These are phyloP conservation scores for Kodamaea sagamina DNA, from an alignment of 805 yeast genomes.

Conservation along the genomic window DNA sequence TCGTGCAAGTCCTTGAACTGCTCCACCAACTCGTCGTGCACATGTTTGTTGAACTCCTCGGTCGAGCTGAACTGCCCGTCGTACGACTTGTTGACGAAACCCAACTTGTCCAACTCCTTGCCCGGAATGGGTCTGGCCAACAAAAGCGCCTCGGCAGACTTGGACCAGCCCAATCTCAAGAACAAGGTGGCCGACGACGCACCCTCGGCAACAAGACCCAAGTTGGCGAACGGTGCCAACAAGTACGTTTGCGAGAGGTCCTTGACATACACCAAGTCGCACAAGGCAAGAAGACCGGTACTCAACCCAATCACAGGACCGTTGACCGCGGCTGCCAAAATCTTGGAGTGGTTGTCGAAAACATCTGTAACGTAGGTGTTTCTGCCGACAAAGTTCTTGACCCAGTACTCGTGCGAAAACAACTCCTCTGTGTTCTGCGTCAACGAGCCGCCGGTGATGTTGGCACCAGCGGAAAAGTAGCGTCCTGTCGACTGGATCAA, in stretches of 20 bases:
- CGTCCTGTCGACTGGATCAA: conserved; percentile 70
- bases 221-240: conserved; percentile 75
- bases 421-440: conserved; percentile 30
- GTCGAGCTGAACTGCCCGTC: conserved; percentile 35
- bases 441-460: conserved; percentile 48
- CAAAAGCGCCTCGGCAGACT: conserved; percentile 71
- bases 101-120: conserved; percentile 54
- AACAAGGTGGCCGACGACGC: conserved; percentile 69
- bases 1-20: conserved; percentile 47
- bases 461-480: conserved; percentile 85
- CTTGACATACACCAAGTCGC: conserved; percentile 74
- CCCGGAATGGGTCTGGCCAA: conserved; percentile 67
- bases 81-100: conserved; percentile 63
- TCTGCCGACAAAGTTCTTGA: conserved; percentile 62
- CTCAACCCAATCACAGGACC: conserved; percentile 86
- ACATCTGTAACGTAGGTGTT: conserved; percentile 69
- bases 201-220: conserved; percentile 85
- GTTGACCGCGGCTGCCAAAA: conserved; percentile 71
- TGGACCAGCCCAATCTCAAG: conserved; percentile 68
- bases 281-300: conserved; percentile 70
- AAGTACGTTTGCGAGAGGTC: conserved; percentile 58
- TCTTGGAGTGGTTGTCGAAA: conserved; percentile 68
- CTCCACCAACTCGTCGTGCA: conserved; percentile 35
- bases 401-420: conserved; percentile 49
- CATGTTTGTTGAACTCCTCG: conserved; percentile 45